These are phyloP conservation scores for Ustilago curta DNA, from an alignment of 1,284 basidiomycete genomes.

Conservation along the genomic window DNA sequence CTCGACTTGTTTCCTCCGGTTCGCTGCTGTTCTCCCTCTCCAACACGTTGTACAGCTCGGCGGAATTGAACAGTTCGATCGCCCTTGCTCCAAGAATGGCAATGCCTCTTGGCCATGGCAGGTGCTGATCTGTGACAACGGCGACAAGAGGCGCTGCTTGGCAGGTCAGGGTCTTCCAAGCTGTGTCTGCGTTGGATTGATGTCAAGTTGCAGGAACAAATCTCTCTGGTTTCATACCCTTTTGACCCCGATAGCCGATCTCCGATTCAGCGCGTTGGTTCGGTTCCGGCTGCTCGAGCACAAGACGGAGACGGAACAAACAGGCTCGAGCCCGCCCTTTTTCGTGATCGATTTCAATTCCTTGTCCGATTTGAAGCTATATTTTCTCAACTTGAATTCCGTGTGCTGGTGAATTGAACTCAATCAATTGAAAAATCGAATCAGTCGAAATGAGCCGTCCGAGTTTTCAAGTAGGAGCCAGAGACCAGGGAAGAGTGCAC, in stretches of 20 bases:
- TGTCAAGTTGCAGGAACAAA: conserved; percentile 24
- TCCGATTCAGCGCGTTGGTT: background rate
- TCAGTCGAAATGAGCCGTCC: too few relatives aligned
- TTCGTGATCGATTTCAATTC: conserved; percentile 37
- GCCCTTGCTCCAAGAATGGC: background rate
- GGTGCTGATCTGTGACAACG: background rate
- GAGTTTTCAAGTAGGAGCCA: too few relatives aligned
- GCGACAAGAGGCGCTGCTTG: conserved; percentile 6
- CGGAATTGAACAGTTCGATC: background rate
- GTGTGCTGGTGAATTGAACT: too few relatives aligned
- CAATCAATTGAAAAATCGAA: too few relatives aligned
- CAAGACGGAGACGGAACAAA: conserved; percentile 27
- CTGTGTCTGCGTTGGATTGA: conserved; percentile 13
- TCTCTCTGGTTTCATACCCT: too few relatives aligned
- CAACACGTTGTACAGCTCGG: background rate
- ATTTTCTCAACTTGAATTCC: too few relatives aligned
- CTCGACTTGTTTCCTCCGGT: background rate
- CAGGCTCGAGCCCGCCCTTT: conserved; percentile 20
- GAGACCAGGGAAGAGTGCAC: background rate
- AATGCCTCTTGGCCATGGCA: too few relatives aligned
- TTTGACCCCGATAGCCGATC: conserved; percentile 13
- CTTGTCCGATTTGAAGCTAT: too few relatives aligned
- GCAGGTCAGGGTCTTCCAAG: conserved; percentile 18
- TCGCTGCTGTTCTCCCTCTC: background rate
- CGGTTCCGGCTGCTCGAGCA: conserved; percentile 21